Percentiles rank a stretch among this genome's conserved stretches.
These are phyloP conservation scores for Trypanosoma mega DNA, from an alignment of 208 protist species.

Conservation along the genomic window DNA sequence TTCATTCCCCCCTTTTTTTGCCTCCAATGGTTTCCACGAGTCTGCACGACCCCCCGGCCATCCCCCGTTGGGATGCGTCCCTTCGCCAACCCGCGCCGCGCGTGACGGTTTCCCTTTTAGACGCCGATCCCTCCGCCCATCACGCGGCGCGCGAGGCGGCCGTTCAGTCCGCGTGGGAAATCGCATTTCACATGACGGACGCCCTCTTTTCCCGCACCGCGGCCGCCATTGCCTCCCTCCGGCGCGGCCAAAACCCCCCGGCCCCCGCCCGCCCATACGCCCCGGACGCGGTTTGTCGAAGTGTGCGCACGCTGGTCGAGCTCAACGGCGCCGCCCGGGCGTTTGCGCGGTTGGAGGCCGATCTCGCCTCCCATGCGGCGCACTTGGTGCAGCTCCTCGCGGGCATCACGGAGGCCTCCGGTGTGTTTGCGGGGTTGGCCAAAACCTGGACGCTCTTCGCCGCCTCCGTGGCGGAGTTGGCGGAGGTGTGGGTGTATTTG, in stretches of 20 bases:
- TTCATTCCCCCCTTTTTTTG: neutral
- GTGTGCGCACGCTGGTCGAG: constrained; percentile 54
- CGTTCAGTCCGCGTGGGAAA: constrained; percentile 5
- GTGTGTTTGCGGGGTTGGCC: constrained; percentile 34
- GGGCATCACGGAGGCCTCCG: neutral
- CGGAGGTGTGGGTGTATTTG: constrained; percentile 57
- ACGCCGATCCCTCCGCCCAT: constrained; percentile 10
- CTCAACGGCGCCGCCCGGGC: constrained; percentile 22
- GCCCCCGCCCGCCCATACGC: constrained; percentile 35
- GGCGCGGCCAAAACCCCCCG: neutral
- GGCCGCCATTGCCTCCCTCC: neutral
- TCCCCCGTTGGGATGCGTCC: constrained; percentile 13
- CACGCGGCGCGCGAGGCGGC: constrained; percentile 9
- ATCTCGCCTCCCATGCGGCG: constrained; percentile 27
- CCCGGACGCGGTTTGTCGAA: constrained; percentile 42
- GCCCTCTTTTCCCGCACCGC: constrained; percentile 25
- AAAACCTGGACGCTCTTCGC: constrained; percentile 44
- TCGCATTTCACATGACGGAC: constrained; percentile 39
- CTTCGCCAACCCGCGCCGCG: constrained; percentile 15
- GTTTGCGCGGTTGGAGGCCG: constrained; percentile 30
- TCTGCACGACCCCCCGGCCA: constrained; percentile 11
- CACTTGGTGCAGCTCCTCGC: constrained; percentile 21
- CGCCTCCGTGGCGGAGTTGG: constrained; percentile 38
- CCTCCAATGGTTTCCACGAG: constrained; percentile 14
- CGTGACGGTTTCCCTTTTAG: constrained; percentile 7